Evolutionary conservation across 495 filamentous ascomycete genomes (phyloP).

Genomic region (Trichoderma asperelloides): DNA sequence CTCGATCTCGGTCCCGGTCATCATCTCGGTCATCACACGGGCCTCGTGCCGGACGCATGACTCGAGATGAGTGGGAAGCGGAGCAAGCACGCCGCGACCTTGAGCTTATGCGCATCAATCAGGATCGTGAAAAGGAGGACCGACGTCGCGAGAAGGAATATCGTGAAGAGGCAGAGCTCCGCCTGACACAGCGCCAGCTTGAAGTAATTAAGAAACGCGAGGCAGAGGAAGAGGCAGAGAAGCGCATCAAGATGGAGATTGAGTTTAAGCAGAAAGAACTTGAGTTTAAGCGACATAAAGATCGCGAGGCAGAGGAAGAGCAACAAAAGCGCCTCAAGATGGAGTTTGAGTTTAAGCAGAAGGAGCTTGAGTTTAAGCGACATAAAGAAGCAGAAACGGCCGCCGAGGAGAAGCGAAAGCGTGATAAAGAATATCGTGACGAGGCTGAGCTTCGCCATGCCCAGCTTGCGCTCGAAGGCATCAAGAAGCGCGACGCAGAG

Average conservation of each 20-base stretch:
- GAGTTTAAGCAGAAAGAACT: slow-evolving; percentile 45
- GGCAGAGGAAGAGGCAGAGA: slow-evolving; percentile 28
- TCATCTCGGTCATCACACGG: slow-evolving; percentile 11
- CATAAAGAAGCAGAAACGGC: slow-evolving; percentile 39
- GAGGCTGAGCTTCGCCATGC: slow-evolving; percentile 28
- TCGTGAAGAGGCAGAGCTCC: slow-evolving; percentile 24
- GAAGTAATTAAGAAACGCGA: slow-evolving; percentile 37
- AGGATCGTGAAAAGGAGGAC: slow-evolving; percentile 29
- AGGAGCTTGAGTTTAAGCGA: slow-evolving; percentile 43
- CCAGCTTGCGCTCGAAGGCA: slow-evolving; percentile 35
- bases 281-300: slow-evolving; percentile 20
- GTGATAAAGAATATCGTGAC: slow-evolving; percentile 21
- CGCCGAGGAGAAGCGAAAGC: slow-evolving; percentile 34
- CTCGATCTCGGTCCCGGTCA: slow-evolving; percentile 19
- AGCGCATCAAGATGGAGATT: slow-evolving; percentile 39
- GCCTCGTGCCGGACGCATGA: slow-evolving; percentile 18
- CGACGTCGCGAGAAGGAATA: slow-evolving; percentile 25
- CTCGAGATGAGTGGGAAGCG: slow-evolving; percentile 24
- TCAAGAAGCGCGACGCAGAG: slow-evolving; percentile 30
- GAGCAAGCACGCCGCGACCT: slow-evolving; percentile 25
- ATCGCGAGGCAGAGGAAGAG: slow-evolving; percentile 12
- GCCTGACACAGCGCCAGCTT: slow-evolving; percentile 31
- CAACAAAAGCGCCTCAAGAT: neutral
- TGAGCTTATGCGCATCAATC: slow-evolving; percentile 20
- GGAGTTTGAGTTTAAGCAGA: slow-evolving; percentile 23